Percentiles rank a stretch among this genome's conserved stretches.
These are phyloP conservation scores for Rubia peregrina DNA, from an alignment of 305 asterid genomes.

Conservation along the genomic window DNA sequence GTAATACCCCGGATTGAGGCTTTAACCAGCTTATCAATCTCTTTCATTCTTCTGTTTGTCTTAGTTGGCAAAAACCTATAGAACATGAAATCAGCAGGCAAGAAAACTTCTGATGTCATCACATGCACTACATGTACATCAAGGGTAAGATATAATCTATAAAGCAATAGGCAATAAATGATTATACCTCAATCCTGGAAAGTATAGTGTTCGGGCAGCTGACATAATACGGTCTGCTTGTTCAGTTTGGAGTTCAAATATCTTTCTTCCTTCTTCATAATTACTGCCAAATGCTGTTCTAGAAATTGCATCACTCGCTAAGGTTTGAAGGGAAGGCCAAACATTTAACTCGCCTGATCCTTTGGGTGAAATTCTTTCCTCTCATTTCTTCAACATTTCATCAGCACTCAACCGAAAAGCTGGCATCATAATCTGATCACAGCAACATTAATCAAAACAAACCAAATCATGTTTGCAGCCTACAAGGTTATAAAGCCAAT, in stretches of 20 bases:
- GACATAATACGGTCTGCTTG: slow-evolving; percentile 21
- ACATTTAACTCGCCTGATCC: slow-evolving; percentile 28
- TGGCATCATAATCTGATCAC: slow-evolving; percentile 29
- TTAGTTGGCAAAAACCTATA: slow-evolving; percentile 43
- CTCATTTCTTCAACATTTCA: slow-evolving; percentile 31
- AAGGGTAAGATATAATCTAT: neutral
- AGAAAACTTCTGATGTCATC: neutral
- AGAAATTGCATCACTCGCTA: slow-evolving; percentile 30
- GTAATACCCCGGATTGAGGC: slow-evolving; percentile 28
- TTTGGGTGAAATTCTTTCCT: slow-evolving; percentile 13
- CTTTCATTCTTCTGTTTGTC: slow-evolving; percentile 30
- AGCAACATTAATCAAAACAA: neutral
- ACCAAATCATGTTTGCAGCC: neutral
- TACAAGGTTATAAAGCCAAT: neutral
- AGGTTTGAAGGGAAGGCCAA: slow-evolving; percentile 28
- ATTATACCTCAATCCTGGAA: slow-evolving; percentile 29
- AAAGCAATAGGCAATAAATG: neutral
- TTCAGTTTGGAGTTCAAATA: slow-evolving; percentile 31
- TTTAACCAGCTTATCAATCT: slow-evolving; percentile 22
- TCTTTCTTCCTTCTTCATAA: slow-evolving; percentile 31
- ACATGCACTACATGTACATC: neutral
- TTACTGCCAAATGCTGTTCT: slow-evolving; percentile 28
- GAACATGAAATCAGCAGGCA: neutral
- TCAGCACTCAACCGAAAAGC: slow-evolving; percentile 24
- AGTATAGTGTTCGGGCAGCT: slow-evolving; percentile 13